Percentiles rank a stretch among this genome's conserved stretches.
phyloP scores from a whole-genome alignment of 257 asterid species.

The Solanum sparsipilum region DNA sequence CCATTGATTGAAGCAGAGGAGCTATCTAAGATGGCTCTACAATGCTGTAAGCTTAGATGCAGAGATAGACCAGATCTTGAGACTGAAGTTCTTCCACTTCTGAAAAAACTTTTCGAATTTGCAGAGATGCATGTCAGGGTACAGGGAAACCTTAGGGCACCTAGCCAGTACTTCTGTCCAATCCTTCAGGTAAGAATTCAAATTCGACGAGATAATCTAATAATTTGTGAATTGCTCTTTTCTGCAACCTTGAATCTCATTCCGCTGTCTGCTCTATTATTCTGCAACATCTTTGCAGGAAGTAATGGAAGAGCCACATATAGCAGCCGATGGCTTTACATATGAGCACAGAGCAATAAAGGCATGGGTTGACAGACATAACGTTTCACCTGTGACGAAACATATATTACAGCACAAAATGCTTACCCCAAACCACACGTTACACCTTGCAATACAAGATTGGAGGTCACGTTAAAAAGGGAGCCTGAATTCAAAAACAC shows the following conservation, averaged over 20 bases:
- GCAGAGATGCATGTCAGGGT: constrained; percentile 31
- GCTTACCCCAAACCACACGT: constrained; percentile 57
- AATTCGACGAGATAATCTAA: neutral
- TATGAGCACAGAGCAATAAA: constrained; percentile 64
- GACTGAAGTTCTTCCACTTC: constrained; percentile 55
- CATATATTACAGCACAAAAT: constrained; percentile 35
- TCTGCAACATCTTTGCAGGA: constrained; percentile 36
- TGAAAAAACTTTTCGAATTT: constrained; percentile 54
- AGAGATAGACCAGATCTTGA: constrained; percentile 89
- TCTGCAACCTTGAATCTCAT: neutral
- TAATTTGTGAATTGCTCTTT: neutral
- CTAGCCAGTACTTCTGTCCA: constrained; percentile 78
- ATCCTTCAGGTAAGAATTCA: constrained; percentile 54
- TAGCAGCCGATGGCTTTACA: constrained; percentile 85
- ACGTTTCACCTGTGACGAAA: constrained; percentile 69
- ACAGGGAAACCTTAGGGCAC: constrained; percentile 21
- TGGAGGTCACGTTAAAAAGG: constrained; percentile 26
- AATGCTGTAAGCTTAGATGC: constrained; percentile 68
- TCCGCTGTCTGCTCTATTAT: neutral
- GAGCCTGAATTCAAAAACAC: neutral
- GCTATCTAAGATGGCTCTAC: constrained; percentile 46
- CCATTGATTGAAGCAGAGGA: constrained; percentile 60
- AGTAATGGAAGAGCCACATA: constrained; percentile 65
- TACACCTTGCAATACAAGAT: constrained; percentile 58
- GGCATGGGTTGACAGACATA: constrained; percentile 55